Base-by-base conservation (phyloP, 352 stramenopile genomes). In the Phytophthora rubi region DNA sequence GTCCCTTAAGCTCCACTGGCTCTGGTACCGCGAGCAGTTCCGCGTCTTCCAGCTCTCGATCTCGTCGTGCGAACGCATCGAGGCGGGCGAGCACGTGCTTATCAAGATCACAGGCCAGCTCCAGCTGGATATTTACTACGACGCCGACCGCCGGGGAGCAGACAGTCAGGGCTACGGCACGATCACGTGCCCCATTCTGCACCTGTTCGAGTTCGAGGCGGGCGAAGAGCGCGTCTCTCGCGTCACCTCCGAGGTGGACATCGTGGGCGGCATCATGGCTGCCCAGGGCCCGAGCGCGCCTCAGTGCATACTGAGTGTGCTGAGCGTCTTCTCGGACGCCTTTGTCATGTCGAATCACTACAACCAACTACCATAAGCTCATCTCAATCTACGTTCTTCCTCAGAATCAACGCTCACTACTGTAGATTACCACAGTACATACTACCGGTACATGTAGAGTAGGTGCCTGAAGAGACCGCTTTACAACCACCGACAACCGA, bases 181-280 rank as follows among this genome's bases (percentile, higher is more conserved):
- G 0, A 62, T 78, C 16, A 52, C 21, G 33, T 86, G 76, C 13
- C 74, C 81, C 28, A 64, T 86, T 23, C 69, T 64, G 18, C 81
- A 86, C 32, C 79, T 81, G 13, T 86, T 85, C 26, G 74, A 86
- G 49, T 83, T 87, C 54, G 69, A 85, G 33, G 35, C 42, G 3
- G 32, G 48, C 0, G 33, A 79, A 9, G 56, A 62, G n/a, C 26
- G 65, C 0, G 54, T 85, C 37, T 75, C 70, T 15, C 77, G 75
- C 16, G 77, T 89, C 51, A 85, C 79, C 0, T 84, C 74, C 6
- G 81, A 89, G 42, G 75, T 87, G 45, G 79, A 89, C 58, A 74
- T 83, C 53, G 39, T 87, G 0, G 61, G 63, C 4, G 81, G 74
- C 4, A 45, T 76, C 9, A 47, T 39, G 48, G 67, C 62, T 9